Evolutionary conservation across 768 basidiomycete species (phyloP), one percentile per base, ranked within the genome.

Genomic region (Trichaptum fuscoviolaceum): DNA sequence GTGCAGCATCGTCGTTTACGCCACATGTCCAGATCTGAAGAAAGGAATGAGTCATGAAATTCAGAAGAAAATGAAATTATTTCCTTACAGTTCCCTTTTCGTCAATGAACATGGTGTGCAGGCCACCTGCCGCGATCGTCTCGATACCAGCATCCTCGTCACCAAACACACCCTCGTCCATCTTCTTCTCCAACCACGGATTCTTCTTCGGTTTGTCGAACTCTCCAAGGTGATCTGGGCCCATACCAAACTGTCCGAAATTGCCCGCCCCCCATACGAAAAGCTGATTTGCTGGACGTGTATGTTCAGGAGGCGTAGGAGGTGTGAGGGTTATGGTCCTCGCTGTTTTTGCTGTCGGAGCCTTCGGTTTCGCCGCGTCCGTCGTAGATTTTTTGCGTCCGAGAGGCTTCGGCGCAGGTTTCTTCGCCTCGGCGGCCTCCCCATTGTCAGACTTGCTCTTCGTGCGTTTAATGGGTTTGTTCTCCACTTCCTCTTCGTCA

Each of bases 171-270:
- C 87, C 92, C 58, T 88, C 81, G 66, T 84, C 79, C 17, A 94
- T 92, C 75, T 89, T 85, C 72, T 87, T 80, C 70, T 94, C 89
- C 25, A 92, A 83, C 89, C 90, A 93, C 0, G 76, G 68, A 74
- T 93, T 95, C 66, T 88, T 84, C 72, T 84, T 89, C 9, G 95
- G 95, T 69, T 88, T 89, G 64, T 83, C 77, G 65, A 90, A 83
- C 76, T 96, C 93, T 66, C 81, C 87, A 35, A 94, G 79, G 62
- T 79, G 73, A 69, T 88, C 86, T 4, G 87, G 86, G 42, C 96
- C 96, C 81, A 96, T 85, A 35, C 96, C 97, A 72, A 97, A 91
- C 76, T 99, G 96, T 34, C 95, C 96, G 79, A 95, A 94, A 76
- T 96, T 95, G 27, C 95, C 95, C 12, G 90, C 88, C 7, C 96